Conservation (phyloP, 2,329 filamentous ascomycete genomes). For the Chalaropsis thielavioides region DNA sequence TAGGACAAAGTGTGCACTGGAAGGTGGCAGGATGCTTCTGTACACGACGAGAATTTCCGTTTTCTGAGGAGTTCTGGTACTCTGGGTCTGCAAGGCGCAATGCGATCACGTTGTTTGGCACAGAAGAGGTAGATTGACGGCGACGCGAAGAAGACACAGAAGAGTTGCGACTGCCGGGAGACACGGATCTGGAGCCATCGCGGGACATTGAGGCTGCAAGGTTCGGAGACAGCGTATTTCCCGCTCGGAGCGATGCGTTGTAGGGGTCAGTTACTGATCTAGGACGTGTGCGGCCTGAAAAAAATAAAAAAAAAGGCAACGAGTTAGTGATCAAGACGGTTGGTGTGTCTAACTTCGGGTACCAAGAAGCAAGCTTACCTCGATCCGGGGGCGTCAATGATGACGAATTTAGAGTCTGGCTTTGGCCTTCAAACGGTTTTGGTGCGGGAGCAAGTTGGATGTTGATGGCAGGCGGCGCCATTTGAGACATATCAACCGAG, state of each 20-base stretch:
- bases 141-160: slow-evolving; percentile 26
- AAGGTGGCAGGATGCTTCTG: slow-evolving; percentile 98
- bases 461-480: slow-evolving; percentile 88
- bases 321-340: slow-evolving; percentile 14
- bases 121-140: slow-evolving; percentile 49
- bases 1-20: slow-evolving; percentile 84
- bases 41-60: slow-evolving; percentile 58
- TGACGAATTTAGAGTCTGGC: slow-evolving; percentile 47
- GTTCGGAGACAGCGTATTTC: slow-evolving; percentile 34
- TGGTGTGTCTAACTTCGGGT: no score
- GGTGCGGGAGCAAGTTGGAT: slow-evolving; percentile 72
- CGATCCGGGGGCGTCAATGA: slow-evolving; percentile 67
- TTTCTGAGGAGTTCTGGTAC: slow-evolving; percentile 51
- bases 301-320: slow-evolving; percentile 5
- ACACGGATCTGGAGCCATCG: slow-evolving; percentile 41
- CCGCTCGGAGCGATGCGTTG: slow-evolving; percentile 28
- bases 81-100: slow-evolving; percentile 80
- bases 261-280: slow-evolving; percentile 47
- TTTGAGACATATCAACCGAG: slow-evolving; percentile 53
- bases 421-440: slow-evolving; percentile 27
- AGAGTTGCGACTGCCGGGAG: slow-evolving; percentile 40
- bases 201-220: slow-evolving; percentile 31
- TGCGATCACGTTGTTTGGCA: slow-evolving; percentile 57
- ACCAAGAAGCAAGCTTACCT: slow-evolving; percentile 32
- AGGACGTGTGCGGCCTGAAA: slow-evolving; percentile 35